Base-by-base conservation (phyloP, 306 rosid species). In the Sicyos baderoa region DNA sequence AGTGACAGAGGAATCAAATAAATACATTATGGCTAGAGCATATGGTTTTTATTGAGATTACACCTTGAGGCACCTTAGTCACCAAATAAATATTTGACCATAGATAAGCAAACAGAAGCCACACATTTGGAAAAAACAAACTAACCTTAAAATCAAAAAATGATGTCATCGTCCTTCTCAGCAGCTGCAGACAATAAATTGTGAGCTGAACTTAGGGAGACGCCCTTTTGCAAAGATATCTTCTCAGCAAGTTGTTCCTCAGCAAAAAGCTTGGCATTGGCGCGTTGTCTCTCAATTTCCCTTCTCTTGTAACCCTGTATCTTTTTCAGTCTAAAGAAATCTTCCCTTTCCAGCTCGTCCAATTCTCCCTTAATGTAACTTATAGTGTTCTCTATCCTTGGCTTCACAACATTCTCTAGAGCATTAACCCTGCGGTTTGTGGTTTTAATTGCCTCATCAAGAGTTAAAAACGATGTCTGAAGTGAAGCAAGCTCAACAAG, bases 401-500 rank as follows among this genome's bases (percentile, higher is more conserved):
- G 96, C 82, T 92, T 92, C 52, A 87, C 96, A 9, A 92, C 96
- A 74, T 87, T 92, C 82, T 92, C 95, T 13, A 89, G 87, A 6
- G 96, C 96, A 65, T 92, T 92, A 68, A 89, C 97, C 80, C 97
- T 87, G 14, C 96, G 87, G 37, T 89, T 89, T 0, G 97, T 92
- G 42, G 95, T 89, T 86, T 92, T 91, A 76, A 91, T 91, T 27
- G 96, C 96, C 71, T 77, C 96, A 57, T 92, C 98, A n/a, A 92
- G 95, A 1, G 96, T 92, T 69, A 92, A 86, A 70, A 91, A 91
- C 3, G 97, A 91, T 23, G 97, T 91, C 74, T 91, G 97, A 70
- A 91, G 89, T 0, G 97, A 91, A n/a, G 97, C 97, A 72, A 91
- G 95, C 88, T 89, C 97, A 51, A 91, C 97, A 52, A 91, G 96